phyloP scores from a whole-genome alignment of 352 stramenopile species.

The Sclerospora graminicola region DNA sequence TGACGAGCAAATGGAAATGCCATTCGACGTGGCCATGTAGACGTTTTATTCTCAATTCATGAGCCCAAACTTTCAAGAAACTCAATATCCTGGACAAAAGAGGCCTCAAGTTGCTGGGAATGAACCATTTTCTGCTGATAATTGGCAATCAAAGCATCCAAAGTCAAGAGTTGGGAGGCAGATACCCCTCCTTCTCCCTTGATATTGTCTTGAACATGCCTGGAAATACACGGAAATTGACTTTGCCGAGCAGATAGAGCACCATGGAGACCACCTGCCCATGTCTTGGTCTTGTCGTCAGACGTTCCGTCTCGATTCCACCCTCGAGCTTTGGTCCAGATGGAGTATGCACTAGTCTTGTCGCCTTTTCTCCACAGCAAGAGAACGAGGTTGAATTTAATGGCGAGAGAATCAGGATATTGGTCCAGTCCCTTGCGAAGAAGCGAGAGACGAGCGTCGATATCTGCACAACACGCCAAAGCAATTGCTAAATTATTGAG shows the following conservation, averaged over 20 bases:
- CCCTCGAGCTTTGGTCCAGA: slow-evolving; percentile 58
- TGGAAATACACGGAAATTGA: slow-evolving; percentile 11
- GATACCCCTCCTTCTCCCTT: slow-evolving; percentile 18
- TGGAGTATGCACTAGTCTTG: slow-evolving; percentile 29
- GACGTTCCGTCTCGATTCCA: slow-evolving; percentile 33
- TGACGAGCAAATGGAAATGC: too few species aligned
- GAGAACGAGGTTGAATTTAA: slow-evolving; percentile 67
- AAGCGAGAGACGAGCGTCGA: slow-evolving; percentile 30
- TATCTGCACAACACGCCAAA: slow-evolving; percentile 25
- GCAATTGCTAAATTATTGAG: slow-evolving; percentile 54
- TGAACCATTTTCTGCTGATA: slow-evolving; percentile 34
- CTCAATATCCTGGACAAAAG: slow-evolving; percentile 35
- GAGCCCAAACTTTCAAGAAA: slow-evolving; percentile 27
- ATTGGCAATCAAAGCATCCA: slow-evolving; percentile 49
- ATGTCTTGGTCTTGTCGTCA: slow-evolving; percentile 4
- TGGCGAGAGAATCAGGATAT: slow-evolving; percentile 29
- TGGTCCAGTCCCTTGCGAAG: slow-evolving; percentile 27
- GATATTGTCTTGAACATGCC: slow-evolving; percentile 33
- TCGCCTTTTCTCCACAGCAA: slow-evolving; percentile 55
- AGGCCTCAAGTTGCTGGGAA: slow-evolving; percentile 13
- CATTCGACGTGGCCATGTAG: too few species aligned
- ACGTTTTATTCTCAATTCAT: too few species aligned
- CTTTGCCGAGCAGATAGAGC: slow-evolving; percentile 9
- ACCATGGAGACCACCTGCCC: slow-evolving; percentile 13
- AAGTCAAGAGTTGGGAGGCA: slow-evolving; percentile 37